Base-by-base conservation (phyloP, 2,329 filamentous ascomycete species). In the Ophiostoma sp. region DNA sequence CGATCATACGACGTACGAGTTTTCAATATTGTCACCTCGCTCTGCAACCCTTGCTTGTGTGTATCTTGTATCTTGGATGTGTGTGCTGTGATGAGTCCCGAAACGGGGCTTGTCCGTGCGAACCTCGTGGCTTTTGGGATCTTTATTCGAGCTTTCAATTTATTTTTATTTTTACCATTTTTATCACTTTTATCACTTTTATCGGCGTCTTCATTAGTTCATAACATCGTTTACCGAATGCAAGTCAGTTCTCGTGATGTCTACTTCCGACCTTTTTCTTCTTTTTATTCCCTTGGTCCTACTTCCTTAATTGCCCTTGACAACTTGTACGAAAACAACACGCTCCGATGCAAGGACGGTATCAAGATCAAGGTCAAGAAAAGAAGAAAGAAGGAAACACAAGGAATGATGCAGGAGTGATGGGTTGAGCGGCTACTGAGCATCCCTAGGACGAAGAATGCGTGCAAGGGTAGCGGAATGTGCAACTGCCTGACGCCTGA, bases 1-100 rank as follows among this genome's bases (percentile, higher is more conserved):
- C 52, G 52, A 57, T 57, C 52, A 57, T 57, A 57, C 52, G 52
- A 57, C 52, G 52, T 57, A 57, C 52, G 52, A 57, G 52, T 57
- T 57, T 57, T 57, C 23, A 57, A 57, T 57, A 57, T 57, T 57
- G 52, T 23, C 52, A 57, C 52, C 23, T 57, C 11, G 52, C 52
- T 27, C 52, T 57, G 52, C 52, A 57, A 57, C 52, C 52, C 52
- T 57, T 57, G 52, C n/a, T 57, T 23, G 52, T 57, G 8, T 57
- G 52, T 27, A 27, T 52, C 3, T 57, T 57, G 23, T 57, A 57
- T 57, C n/a, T 13, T 27, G 23, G 10, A 48, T 57, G 52, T 27
- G 52, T 27, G 7, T 27, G 48, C 48, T 57, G 23, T 57, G 52
- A 31, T 57, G 52, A 8, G 52, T 57, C 23, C 23, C 52, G 52